Conservation (phyloP, 2,329 filamentous ascomycete species). For the Neonectria faginata region DNA sequence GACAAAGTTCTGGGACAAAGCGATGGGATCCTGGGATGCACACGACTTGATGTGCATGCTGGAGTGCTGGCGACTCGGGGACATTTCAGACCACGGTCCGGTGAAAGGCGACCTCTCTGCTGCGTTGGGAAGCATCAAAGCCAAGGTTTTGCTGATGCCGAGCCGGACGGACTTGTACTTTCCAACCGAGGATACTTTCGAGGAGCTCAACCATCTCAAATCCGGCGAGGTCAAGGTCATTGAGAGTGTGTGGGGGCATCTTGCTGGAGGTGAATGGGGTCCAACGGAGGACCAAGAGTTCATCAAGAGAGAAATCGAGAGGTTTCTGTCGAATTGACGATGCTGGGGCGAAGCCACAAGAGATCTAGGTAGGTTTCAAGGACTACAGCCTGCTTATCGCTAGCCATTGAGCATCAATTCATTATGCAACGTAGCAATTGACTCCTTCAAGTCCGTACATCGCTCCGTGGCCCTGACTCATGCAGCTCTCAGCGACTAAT, state of each 20-base stretch:
- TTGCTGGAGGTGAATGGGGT: constrained; percentile 20
- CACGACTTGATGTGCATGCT: constrained; percentile 21
- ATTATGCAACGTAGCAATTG: neutral
- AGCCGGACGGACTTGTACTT: constrained; percentile 24
- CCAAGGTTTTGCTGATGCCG: constrained; percentile 20
- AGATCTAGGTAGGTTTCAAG: neutral
- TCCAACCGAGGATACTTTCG: constrained; percentile 17
- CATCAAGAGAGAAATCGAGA: constrained; percentile 8
- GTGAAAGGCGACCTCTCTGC: constrained; percentile 3
- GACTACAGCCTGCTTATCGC: neutral
- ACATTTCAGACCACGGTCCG: constrained; percentile 15
- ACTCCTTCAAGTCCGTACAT: neutral
- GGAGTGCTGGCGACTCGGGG: constrained; percentile 14
- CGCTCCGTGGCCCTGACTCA: neutral
- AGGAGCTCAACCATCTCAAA: constrained; percentile 20
- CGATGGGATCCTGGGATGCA: constrained; percentile 20
- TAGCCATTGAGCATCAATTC: no score
- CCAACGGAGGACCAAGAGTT: constrained; percentile 18
- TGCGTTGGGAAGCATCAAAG: constrained; percentile 15
- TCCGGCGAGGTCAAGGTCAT: constrained; percentile 20
- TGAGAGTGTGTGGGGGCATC: constrained; percentile 26
- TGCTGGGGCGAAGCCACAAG: neutral
- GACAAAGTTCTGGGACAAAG: constrained; percentile 23
- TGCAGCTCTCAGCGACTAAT: no score
- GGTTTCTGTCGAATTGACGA: neutral